These are phyloP conservation scores for Sordaria brevicollis DNA, from an alignment of 495 filamentous ascomycete genomes.

Conservation along the genomic window DNA sequence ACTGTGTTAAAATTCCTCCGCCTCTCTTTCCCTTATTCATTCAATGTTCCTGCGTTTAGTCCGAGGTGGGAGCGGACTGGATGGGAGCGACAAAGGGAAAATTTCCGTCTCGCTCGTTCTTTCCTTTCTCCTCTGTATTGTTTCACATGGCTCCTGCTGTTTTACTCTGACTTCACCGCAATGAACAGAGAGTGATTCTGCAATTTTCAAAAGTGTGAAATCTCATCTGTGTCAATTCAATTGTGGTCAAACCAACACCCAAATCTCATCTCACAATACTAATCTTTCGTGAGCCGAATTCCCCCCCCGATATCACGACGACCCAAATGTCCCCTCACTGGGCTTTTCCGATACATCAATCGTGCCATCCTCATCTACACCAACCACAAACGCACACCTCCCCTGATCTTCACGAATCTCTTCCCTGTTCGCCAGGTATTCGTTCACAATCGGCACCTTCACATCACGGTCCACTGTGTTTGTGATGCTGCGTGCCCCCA, in stretches of 20 bases:
- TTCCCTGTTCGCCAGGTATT: neutral
- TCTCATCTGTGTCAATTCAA: neutral
- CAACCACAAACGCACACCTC: neutral
- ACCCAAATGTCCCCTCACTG: neutral
- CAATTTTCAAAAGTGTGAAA: neutral
- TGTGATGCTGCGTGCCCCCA: slow-evolving; percentile 30
- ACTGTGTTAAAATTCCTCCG: neutral
- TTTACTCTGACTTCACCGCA: neutral
- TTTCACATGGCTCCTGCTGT: neutral
- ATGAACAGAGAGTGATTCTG: neutral
- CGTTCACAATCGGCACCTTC: neutral
- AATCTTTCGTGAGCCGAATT: neutral
- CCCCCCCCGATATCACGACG: neutral
- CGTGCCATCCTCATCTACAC: neutral
- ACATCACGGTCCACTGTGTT: slow-evolving; percentile 2
- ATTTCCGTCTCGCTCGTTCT: neutral
- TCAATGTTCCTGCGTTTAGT: neutral
- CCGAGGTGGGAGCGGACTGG: neutral
- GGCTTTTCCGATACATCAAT: neutral
- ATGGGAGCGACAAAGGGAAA: neutral
- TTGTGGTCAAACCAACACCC: neutral
- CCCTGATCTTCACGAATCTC: neutral
- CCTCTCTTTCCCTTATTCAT: neutral
- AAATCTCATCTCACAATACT: neutral
- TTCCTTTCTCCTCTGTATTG: neutral